Percentiles rank a stretch among this genome's conserved stretches.
Evolutionary conservation across 805 yeast species (phyloP).

Genomic region (Metschnikowia anglica): DNA sequence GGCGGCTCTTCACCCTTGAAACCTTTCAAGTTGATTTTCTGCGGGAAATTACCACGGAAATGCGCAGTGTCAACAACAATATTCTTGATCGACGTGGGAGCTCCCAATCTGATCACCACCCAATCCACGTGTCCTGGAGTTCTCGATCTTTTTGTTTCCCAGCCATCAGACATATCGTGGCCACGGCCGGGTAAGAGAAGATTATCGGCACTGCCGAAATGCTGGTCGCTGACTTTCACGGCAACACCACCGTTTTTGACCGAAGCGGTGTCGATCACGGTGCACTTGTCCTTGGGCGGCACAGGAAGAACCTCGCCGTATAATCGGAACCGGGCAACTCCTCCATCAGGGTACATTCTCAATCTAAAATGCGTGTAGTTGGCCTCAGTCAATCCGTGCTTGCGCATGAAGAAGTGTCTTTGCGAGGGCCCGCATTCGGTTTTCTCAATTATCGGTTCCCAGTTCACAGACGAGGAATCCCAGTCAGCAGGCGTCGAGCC

Average conservation of each 20-base stretch:
- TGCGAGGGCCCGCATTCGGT: constrained; percentile 87
- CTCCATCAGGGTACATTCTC: constrained; percentile 97
- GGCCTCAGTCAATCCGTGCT: constrained; percentile 48
- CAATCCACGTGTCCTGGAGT: constrained; percentile 84
- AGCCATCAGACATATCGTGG: constrained; percentile 94
- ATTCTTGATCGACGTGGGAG: constrained; percentile 52
- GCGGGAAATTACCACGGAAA: constrained; percentile 94
- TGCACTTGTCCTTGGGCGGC: constrained; percentile 45
- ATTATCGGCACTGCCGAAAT: constrained; percentile 90
- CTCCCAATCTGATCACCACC: constrained; percentile 82
- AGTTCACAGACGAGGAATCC: constrained; percentile 30
- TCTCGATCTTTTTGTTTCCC: constrained; percentile 95
- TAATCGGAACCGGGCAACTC: constrained; percentile 90
- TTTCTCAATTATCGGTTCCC: constrained; percentile 72
- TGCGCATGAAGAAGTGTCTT: constrained; percentile 76
- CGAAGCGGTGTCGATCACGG: constrained; percentile 70
- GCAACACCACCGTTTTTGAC: constrained; percentile 90
- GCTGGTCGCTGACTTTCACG: constrained; percentile 82
- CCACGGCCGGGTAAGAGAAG: constrained; percentile 92
- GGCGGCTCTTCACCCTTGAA: constrained; percentile 38
- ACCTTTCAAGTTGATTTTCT: constrained; percentile 69
- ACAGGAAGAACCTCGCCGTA: constrained; percentile 84
- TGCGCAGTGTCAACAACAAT: constrained; percentile 88
- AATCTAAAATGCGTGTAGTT: constrained; percentile 78
- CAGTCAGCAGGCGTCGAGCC: neutral